Evolutionary conservation across 2,329 filamentous ascomycete genomes (phyloP), one percentile per base, ranked within the genome.

Genomic region (Botrytis galanthina): DNA sequence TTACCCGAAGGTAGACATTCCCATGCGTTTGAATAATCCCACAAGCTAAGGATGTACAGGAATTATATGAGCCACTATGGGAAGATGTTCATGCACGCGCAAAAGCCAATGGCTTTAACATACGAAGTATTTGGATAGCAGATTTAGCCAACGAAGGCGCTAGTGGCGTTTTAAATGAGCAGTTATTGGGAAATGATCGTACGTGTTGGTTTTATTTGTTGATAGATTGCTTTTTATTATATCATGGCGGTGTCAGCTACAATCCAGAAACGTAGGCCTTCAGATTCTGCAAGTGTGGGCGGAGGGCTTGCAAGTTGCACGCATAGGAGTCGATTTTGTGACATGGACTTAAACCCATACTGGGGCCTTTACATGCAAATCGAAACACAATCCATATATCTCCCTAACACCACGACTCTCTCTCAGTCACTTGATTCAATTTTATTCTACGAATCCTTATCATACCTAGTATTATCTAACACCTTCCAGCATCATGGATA

Each of bases 51-150:
- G 10, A 35, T n/a, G n/a, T n/a, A 4, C 70, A 94, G 92, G 95
- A 98, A 84, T 83, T 97, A 1, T 97, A 97, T 79, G 95, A 97
- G 79, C 92, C 95, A 0, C 85, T 97, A 0, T 97, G 94, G 92
- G 93, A 95, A 74, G 93, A 97, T 68, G 84, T 98, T 1, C 85
- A 92, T 76, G 82, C 85, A 32, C 84, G 85, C 29, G 84, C 90
- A 18, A 86, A 87, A 75, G 80, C 83, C 20, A 84, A 86, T 73
- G 90, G 89, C 35, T 88, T 96, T 77, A 86, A 87, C 1, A 93
- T 98, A 78, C 88, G 93, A 73, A 86, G 88, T 75, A 94, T 98
- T 77, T 97, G 93, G 92, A 96, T 97, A 78, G 91, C 93, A 73
- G 95, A 98, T 83, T 89, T 92, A 22, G 90, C 69, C n/a, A 62